Evolutionary conservation across 1,139 yeast species (phyloP), one percentile per base, ranked within the genome.

Genomic region (Sugiyamaella pinicola): DNA sequence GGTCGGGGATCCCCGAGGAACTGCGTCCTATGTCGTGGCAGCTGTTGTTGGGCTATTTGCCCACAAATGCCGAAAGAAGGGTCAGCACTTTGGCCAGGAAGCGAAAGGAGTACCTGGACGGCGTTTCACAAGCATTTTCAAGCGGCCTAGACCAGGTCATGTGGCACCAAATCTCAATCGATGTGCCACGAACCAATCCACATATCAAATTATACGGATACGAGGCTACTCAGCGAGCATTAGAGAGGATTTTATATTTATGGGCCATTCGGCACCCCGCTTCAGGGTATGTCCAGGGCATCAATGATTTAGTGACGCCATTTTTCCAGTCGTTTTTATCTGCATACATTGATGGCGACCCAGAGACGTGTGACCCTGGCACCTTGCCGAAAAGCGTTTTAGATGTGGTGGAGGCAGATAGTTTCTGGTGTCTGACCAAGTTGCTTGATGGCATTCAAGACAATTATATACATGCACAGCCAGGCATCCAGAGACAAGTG

Each of bases 261-360:
- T 93, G 99, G 99, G 96, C 99, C 0, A 84, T 93, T 18, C 80
- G 99, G 57, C 99, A 95, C 66, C 99, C 99, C 0, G 97, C 98
- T 3, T 84, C 95, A 66, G 99, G 99, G 3, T 93, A 93, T 69
- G 99, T 93, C n/a, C 99, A 93, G 71, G 99, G 99, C 24, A 95
- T 93, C 54, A 93, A 93, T 68, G 99, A 93, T 69, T 76, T 93
- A 53, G 90, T 85, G 15, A 93, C 98, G 0, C 99, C 99, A 1
- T 90, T 95, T 68, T 91, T 80, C 69, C 96, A 93, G 69, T 85
- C 93, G 0, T 93, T 93, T 65, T 70, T 95, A 50, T 77, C 83
- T 2, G 84, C 85, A 56, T 91, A 91, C 66, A 68, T 76, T 9
- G 69, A 79, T 42, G 78, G 79, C 12, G 78, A 75, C 46, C 73